Base-by-base conservation (phyloP, 257 asterid species). In the Plectranthus barbatus region DNA sequence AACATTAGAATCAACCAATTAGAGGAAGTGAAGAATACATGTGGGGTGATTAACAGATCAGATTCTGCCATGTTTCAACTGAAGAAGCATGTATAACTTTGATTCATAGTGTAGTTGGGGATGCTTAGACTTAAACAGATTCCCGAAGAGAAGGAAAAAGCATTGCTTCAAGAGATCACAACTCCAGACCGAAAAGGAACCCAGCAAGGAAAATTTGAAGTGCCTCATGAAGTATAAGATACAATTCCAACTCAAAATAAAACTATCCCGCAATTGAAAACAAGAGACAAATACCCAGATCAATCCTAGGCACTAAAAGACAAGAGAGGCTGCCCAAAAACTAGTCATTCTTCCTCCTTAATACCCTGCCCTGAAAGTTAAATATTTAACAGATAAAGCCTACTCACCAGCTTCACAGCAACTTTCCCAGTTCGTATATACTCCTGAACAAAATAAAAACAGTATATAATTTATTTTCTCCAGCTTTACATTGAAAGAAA, bases 21-120 rank as follows among this genome's bases (percentile, higher is more conserved):
- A 13, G 40, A 18, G n/a, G 48, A 66, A 14, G 34, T 66, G 49
- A 52, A 33, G 24, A 19, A 46, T 6, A 11, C 5, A 40, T 40
- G 23, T 1, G 13, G 13, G 7, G 41, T 10, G 18, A 9, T 4
- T 18, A 14, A 23, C 20, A 64, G 29, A 44, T 9, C 58, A 66
- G 50, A 54, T 33, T 12, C 11, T 49, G 23, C 6, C 15, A 29
- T 50, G 39, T 40, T 97, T 97, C 68, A 97, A 95, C 69, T 92
- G 98, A 69, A 92, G 95, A 75, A 92, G 90, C 93, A 83, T 83
- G 81, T 92, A 92, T 76, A 92, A 67, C 79, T 88, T 89, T 54
- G 98, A 92, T 70, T 92, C 98, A 78, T 92, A 89, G 68, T 84
- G 95, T 79, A 92, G 98, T 79, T 92, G 98, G 17, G 98, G 95